Conservation (phyloP, 305 asterid species). For the Withania somnifera region DNA sequence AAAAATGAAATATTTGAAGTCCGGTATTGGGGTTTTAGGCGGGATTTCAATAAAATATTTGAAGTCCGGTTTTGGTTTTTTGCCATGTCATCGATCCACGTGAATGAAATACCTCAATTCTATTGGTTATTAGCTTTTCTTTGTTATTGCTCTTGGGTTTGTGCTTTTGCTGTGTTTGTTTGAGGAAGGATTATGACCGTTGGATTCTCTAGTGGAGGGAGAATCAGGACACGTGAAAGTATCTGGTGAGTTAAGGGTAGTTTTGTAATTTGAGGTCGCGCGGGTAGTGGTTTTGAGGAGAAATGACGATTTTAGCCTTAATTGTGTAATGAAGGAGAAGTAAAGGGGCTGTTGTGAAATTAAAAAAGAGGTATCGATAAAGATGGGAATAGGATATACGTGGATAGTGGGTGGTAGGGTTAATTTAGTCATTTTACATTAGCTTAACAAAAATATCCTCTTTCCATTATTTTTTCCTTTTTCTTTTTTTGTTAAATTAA, state of each 20-base stretch:
- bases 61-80: constrained; percentile 5
- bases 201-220: not conserved
- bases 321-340: not conserved
- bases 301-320: not conserved
- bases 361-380: not conserved
- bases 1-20: not conserved
- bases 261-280: not conserved
- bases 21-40: constrained; percentile 6
- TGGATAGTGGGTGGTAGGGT: not conserved
- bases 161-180: constrained; percentile 9
- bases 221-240: not conserved
- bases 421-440: not conserved
- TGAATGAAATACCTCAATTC: not conserved
- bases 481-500: not conserved
- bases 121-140: not conserved
- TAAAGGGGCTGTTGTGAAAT: not conserved
- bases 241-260: not conserved
- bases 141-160: not conserved
- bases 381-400: not conserved
- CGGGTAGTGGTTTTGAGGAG: not conserved
- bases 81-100: not conserved
- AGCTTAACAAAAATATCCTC: not conserved
- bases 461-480: not conserved
- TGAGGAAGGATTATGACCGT: not conserved
- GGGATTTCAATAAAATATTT: constrained; percentile 7